Evolutionary conservation across 768 basidiomycete genomes (phyloP), one percentile per base, ranked within the genome.

Genomic region (Psilocybe subaeruginosa): DNA sequence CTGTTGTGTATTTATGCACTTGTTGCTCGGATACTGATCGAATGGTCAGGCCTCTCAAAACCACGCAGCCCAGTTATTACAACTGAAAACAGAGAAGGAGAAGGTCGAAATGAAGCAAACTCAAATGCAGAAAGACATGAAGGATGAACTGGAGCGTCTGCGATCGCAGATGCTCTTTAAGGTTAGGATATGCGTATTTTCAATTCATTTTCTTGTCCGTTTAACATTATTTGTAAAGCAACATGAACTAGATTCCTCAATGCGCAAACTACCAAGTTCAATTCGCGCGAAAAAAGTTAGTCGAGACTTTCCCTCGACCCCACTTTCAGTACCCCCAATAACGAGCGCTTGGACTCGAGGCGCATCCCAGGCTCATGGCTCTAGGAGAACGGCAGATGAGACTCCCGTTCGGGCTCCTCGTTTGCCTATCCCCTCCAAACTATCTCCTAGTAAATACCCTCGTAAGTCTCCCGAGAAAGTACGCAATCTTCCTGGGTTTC

Each of bases 111-210:
- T 80, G 4, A 84, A 80, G 63, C 84, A 85, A 60, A 68, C 73
- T 3, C 78, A 84, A 56, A 67, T 86, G 53, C 85, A 88, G 61
- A 87, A 84, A 68, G 82, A 87, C 49, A 77, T 86, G 74, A 85
- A 85, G 65, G 85, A 82, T 59, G 89, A 92, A 66, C 79, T 87
- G 63, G 91, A 92, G 70, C 83, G 87, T 9, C 68, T 91, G 57
- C 87, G 82, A 67, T 90, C 90, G 0, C 85, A 90, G 59, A 82
- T 84, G 47, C 77, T 81, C 23, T 92, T 93, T 78, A 89, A 84
- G 74, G 91, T 89, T 74, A 54, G 78, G 64, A 23, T 60, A 27
- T 9, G 41, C 30, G 16, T 35, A 49, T 19, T 30, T 8, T 58
- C n/a, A 27, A 2, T 37, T 27, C 54, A 27, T 27, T 27, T 41